These are phyloP conservation scores for Polygonum maritimum DNA, from an alignment of 148 eudicot species.

Conservation along the genomic window DNA sequence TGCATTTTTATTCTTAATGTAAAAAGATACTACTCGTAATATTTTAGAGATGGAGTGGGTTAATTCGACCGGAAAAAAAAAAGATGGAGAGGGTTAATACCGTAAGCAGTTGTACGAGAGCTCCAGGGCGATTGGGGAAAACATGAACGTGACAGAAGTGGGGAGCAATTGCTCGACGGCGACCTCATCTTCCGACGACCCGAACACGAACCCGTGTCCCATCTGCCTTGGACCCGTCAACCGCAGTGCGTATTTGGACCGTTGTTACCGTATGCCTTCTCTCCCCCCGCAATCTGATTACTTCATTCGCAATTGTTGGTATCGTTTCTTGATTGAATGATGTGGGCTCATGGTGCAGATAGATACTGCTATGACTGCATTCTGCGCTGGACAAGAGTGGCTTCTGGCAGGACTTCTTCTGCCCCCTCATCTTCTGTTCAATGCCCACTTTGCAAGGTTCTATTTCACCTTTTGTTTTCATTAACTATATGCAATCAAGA, in stretches of 20 bases:
- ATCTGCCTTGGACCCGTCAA: slow-evolving; percentile 47
- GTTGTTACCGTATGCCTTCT: slow-evolving; percentile 52
- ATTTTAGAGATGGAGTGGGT: too few relatives aligned
- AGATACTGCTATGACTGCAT: slow-evolving; percentile 74
- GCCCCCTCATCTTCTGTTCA: slow-evolving; percentile 38
- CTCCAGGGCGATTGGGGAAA: not conserved
- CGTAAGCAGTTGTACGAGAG: too few relatives aligned
- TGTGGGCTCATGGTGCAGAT: slow-evolving; percentile 32
- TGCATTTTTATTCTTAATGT: too few relatives aligned
- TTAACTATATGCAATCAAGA: not conserved
- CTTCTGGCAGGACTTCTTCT: slow-evolving; percentile 36
- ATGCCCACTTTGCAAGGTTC: slow-evolving; percentile 91
- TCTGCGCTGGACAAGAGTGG: slow-evolving; percentile 63
- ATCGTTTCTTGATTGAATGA: not conserved
- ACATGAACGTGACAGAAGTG: slow-evolving; percentile 3
- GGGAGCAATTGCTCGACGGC: not conserved
- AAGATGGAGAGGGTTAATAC: too few relatives aligned
- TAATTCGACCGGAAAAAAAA: too few relatives aligned
- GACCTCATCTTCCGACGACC: not conserved
- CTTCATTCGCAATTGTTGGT: not conserved
- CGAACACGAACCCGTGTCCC: slow-evolving; percentile 62
- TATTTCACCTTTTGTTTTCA: not conserved
- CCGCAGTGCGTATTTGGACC: slow-evolving; percentile 59
- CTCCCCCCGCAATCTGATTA: not conserved
- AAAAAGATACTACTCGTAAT: too few relatives aligned